Evolutionary conservation across 2,329 filamentous ascomycete species (phyloP).

Genomic region (Zymoseptoria ardabiliae): DNA sequence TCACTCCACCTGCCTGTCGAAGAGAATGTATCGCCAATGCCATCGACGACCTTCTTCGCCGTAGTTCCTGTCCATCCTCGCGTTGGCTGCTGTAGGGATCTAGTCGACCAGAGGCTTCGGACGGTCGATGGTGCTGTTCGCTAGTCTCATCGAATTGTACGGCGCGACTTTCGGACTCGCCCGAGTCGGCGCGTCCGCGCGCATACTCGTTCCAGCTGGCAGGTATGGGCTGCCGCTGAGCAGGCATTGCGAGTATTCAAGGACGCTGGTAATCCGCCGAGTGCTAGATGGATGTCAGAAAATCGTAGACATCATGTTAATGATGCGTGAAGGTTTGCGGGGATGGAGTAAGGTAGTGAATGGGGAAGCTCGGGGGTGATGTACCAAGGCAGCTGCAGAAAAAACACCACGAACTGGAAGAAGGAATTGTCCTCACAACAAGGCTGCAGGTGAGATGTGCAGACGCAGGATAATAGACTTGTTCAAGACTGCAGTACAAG

Average conservation of each 20-base stretch:
- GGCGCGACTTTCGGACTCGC: slow-evolving; percentile 29
- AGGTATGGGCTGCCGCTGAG: slow-evolving; percentile 30
- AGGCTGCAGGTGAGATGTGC: neutral
- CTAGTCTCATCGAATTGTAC: slow-evolving; percentile 25
- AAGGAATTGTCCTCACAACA: too few species aligned
- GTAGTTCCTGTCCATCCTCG: slow-evolving; percentile 22
- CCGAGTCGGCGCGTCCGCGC: slow-evolving; percentile 33
- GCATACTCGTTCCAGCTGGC: slow-evolving; percentile 42
- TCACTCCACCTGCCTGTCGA: slow-evolving; percentile 76
- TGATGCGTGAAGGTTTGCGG: neutral
- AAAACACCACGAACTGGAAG: too few species aligned
- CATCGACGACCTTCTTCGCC: slow-evolving; percentile 40
- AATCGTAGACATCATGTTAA: neutral
- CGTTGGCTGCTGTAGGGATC: slow-evolving; percentile 14
- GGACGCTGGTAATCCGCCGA: neutral
- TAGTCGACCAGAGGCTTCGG: slow-evolving; percentile 3
- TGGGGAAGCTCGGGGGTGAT: neutral
- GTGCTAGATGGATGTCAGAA: neutral
- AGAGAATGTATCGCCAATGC: slow-evolving; percentile 44
- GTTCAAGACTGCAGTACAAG: neutral
- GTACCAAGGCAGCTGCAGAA: too few species aligned
- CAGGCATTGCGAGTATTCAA: slow-evolving; percentile 16
- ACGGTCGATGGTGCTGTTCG: slow-evolving; percentile 17
- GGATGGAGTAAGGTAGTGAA: neutral
- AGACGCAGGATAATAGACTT: neutral